Conservation (phyloP, 257 asterid genomes). For the Striga asiatica region DNA sequence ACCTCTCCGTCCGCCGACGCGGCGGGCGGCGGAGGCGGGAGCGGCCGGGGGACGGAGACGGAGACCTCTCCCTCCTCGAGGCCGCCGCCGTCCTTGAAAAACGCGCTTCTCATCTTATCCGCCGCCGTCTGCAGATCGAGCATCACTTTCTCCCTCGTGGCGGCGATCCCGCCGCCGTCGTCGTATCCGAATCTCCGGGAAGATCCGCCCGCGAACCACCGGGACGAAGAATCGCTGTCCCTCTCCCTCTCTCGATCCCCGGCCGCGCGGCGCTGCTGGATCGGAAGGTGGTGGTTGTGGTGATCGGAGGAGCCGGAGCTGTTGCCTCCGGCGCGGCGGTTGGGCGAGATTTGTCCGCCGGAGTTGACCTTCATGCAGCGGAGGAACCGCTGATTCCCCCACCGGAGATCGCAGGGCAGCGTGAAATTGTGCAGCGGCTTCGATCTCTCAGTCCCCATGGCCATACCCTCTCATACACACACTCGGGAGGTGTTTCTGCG, state of each 20-base stretch:
- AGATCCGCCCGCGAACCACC: constrained; percentile 14
- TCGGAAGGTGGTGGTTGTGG: constrained; percentile 5
- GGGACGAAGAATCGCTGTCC: constrained; percentile 15
- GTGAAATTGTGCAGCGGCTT: constrained; percentile 59
- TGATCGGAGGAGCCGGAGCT: constrained; percentile 13
- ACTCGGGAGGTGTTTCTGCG: background rate
- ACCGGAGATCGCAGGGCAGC: constrained; percentile 44
- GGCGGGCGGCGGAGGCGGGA: constrained; percentile 14
- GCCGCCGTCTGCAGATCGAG: constrained; percentile 54
- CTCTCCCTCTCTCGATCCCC: constrained; percentile 14
- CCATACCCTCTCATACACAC: constrained; percentile 15
- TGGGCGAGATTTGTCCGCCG: constrained; percentile 23
- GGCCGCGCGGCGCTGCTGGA: constrained; percentile 9
- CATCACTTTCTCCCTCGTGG: constrained; percentile 53
- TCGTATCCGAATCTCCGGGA: constrained; percentile 4
- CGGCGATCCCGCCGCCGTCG: constrained; percentile 40
- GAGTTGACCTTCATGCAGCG: constrained; percentile 56
- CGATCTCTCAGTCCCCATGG: constrained; percentile 51
- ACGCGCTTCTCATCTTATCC: constrained; percentile 37
- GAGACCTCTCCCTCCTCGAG: constrained; percentile 16
- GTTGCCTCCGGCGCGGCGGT: constrained; percentile 18
- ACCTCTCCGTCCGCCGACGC: constrained; percentile 15
- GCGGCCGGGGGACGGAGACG: constrained; percentile 16
- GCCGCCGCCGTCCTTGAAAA: constrained; percentile 33
- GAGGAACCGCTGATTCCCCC: constrained; percentile 58